These are phyloP conservation scores for Globisporangium alternatum DNA, from an alignment of 352 stramenopile genomes.

Conservation along the genomic window DNA sequence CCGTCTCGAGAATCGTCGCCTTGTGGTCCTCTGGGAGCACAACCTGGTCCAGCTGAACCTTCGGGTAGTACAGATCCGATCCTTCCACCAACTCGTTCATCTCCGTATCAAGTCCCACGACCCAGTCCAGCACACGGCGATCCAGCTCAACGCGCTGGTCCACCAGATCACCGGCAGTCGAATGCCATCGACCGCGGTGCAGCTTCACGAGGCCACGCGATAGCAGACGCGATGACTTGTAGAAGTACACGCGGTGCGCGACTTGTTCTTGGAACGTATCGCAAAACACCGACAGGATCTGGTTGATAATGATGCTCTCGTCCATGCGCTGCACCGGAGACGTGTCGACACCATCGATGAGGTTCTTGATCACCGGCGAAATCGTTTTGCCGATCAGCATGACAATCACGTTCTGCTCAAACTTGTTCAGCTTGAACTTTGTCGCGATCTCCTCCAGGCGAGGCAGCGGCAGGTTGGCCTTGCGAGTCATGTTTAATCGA, in stretches of 20 bases:
- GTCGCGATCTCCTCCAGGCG: conserved; percentile 69
- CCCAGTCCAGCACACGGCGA: conserved; percentile 82
- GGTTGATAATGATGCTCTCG: conserved; percentile 88
- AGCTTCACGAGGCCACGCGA: conserved; percentile 78
- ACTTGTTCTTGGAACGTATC: conserved; percentile 89
- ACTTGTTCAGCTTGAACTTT: conserved; percentile 84
- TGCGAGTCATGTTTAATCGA: conserved; percentile 57
- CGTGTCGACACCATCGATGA: conserved; percentile 82
- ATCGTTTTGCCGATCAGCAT: conserved; percentile 90
- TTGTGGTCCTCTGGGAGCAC: conserved; percentile 87
- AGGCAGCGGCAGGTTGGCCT: conserved; percentile 56
- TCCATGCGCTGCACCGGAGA: conserved; percentile 87
- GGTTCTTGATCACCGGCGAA: conserved; percentile 86
- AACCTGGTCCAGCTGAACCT: conserved; percentile 80
- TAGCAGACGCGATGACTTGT: conserved; percentile 83
- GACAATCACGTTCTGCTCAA: conserved; percentile 89
- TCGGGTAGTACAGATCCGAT: conserved; percentile 83
- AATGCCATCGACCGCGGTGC: conserved; percentile 80
- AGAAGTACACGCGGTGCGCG: conserved; percentile 83
- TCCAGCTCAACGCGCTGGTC: conserved; percentile 86
- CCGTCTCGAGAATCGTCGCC: conserved; percentile 69
- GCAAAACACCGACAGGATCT: conserved; percentile 86
- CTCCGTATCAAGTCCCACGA: conserved; percentile 84
- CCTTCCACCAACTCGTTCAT: conserved; percentile 90
- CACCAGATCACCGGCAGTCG: conserved; percentile 77